Conservation (phyloP, 345 rosid species). For the Acer saccharum region DNA sequence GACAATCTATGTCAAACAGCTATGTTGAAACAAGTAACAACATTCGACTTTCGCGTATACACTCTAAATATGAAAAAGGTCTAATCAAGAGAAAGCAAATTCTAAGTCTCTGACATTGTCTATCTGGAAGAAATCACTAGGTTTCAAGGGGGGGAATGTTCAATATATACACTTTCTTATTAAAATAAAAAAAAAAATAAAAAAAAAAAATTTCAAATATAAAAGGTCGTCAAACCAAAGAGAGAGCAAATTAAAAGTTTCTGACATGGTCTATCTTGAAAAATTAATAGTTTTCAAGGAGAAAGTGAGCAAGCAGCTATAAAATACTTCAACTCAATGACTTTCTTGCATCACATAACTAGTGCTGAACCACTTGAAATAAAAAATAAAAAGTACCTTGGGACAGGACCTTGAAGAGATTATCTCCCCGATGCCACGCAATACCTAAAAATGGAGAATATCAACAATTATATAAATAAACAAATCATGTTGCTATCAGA, state of each 20-base stretch:
- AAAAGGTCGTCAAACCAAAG: neutral
- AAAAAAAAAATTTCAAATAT: neutral
- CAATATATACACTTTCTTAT: neutral
- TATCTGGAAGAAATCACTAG: neutral
- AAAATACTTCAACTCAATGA: neutral
- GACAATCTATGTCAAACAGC: neutral
- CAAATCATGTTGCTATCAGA: neutral
- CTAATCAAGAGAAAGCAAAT: neutral
- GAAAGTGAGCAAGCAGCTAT: slow-evolving; percentile 2
- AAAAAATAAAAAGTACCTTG: slow-evolving; percentile 50
- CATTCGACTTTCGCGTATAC: neutral
- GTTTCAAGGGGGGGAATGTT: neutral
- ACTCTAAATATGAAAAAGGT: neutral
- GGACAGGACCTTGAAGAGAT: slow-evolving; percentile 78
- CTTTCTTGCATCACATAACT: neutral
- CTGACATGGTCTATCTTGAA: neutral
- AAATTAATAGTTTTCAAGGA: neutral
- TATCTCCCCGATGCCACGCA: slow-evolving; percentile 87
- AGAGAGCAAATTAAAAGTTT: neutral
- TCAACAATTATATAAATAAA: neutral
- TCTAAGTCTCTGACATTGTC: neutral
- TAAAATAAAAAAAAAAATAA: neutral
- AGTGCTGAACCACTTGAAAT: too few relatives aligned
- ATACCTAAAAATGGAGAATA: slow-evolving; percentile 46
- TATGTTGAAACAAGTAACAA: neutral